Evolutionary conservation across 2,329 filamentous ascomycete genomes (phyloP).

Genomic region (Fusarium scirpi): DNA sequence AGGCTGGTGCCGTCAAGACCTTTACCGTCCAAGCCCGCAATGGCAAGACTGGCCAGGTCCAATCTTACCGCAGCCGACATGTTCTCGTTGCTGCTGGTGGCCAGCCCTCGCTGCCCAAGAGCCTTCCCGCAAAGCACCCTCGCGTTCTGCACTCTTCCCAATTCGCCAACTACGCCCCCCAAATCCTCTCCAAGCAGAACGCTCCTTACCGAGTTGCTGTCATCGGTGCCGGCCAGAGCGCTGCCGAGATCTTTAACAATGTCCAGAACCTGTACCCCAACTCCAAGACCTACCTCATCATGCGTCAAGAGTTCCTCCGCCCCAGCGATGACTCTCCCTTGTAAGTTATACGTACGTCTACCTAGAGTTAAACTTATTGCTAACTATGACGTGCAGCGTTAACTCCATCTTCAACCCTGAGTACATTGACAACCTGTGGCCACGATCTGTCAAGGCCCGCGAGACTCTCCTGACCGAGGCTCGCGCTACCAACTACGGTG

Average conservation of each 20-base stretch:
- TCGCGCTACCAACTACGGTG: slow-evolving; percentile 91
- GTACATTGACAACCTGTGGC: slow-evolving; percentile 81
- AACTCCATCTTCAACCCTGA: slow-evolving; percentile 97
- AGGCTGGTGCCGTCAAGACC: slow-evolving; percentile 65
- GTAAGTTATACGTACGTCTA: slow-evolving; percentile 63
- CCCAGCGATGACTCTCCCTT: slow-evolving; percentile 97
- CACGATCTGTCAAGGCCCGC: slow-evolving; percentile 72
- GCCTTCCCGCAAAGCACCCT: slow-evolving; percentile 76
- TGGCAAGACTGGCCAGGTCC: slow-evolving; percentile 65
- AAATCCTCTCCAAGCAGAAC: slow-evolving; percentile 67
- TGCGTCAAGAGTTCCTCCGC: slow-evolving; percentile 84
- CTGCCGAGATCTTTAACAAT: slow-evolving; percentile 95
- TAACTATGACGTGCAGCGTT: slow-evolving; percentile 69
- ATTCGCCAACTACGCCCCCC: slow-evolving; percentile 75
- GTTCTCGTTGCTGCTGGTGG: slow-evolving; percentile 72
- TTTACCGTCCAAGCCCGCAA: slow-evolving; percentile 78
- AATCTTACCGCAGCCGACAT: slow-evolving; percentile 70
- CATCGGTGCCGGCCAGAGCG: slow-evolving; percentile 89
- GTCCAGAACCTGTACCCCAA: slow-evolving; percentile 86
- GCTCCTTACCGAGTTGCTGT: slow-evolving; percentile 81
- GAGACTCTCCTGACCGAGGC: slow-evolving; percentile 72
- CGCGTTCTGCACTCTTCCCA: slow-evolving; percentile 89
- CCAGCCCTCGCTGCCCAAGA: slow-evolving; percentile 76
- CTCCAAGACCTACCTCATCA: slow-evolving; percentile 80
- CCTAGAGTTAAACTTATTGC: neutral